Evolutionary conservation across 2,329 filamentous ascomycete genomes (phyloP), one percentile per base, ranked within the genome.

Genomic region (Ceratocystiopsis brevicomis): DNA sequence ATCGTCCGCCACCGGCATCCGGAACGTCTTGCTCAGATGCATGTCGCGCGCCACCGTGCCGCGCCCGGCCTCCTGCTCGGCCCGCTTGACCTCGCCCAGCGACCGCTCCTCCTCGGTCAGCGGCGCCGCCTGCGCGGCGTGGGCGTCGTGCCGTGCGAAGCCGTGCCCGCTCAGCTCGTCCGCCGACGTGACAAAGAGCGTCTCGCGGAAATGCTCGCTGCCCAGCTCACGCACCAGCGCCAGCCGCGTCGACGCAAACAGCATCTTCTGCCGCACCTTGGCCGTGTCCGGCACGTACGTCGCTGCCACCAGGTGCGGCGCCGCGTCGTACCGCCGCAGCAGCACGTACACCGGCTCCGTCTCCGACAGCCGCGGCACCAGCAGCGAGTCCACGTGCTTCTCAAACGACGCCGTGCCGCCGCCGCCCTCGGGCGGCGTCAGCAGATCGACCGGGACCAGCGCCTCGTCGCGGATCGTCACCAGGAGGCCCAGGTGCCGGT

Each of bases 241-340:
- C 52, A 87, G 65, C 11, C 81, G 72, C 25, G 83, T 87, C 19
- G 76, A 73, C 6, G 83, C 82, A 58, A 88, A 87, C 18, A 90
- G 71, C 78, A 84, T 90, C 67, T 90, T 90, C 57, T 85, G 79
- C 36, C 83, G 76, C 45, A 90, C 82, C 25, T 78, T 80, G 36
- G 83, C 83, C 1, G 73, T 57, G 59, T 88, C 81, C 21, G 83
- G 84, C 6, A 90, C 76, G 58, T 86, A 90, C 34, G 81, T 85
- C 34, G 87, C 64, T 39, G 78, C 80, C 21, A 81, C 62, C 49
- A 86, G 75, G 50, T 59, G 60, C n/a, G 70, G 71, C 4, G 64
- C 59, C 35, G 60, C 57, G 42, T 74, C 66, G 57, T 78, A 68
- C 44, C 78, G 76, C 40, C 81, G 78, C 37, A 90, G 72, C 53